Conservation (phyloP, 1,139 yeast species). For the Arxiozyma heterogenica region DNA sequence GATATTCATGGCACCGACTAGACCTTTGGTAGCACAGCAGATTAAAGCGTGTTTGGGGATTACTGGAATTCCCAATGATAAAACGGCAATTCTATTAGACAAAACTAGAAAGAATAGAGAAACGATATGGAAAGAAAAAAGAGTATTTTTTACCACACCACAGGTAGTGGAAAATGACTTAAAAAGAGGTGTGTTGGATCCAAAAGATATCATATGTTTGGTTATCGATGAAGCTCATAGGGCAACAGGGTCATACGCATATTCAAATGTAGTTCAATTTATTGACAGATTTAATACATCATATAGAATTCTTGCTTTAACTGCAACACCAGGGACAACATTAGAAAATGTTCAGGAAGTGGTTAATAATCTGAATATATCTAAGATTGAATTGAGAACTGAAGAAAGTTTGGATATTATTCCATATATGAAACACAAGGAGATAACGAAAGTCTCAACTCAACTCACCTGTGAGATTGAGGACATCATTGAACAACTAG, state of each 20-base stretch:
- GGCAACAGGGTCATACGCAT: conserved; percentile 83
- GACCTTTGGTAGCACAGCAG: conserved; percentile 96
- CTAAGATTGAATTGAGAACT: conserved; percentile 76
- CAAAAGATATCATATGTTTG: conserved; percentile 61
- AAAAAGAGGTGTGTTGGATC: conserved; percentile 62
- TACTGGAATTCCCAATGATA: conserved; percentile 69
- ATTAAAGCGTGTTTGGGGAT: conserved; percentile 85
- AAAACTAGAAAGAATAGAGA: conserved; percentile 55
- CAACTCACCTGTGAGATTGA: conserved; percentile 45
- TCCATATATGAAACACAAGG: conserved; percentile 66
- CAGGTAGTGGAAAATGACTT: conserved; percentile 93
- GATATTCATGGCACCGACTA: conserved; percentile 92
- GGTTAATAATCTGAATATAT: conserved; percentile 60
- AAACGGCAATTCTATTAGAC: conserved; percentile 77
- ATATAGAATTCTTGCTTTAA: conserved; percentile 70
- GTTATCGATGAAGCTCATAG: conserved; percentile 96
- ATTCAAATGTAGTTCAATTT: conserved; percentile 68
- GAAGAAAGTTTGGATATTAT: conserved; percentile 77
- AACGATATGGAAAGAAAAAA: conserved; percentile 63
- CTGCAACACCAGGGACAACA: conserved; percentile 92
- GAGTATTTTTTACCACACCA: conserved; percentile 91
- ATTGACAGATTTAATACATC: conserved; percentile 55
- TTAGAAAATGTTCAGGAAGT: conserved; percentile 84
- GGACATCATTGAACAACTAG: conserved; percentile 43
- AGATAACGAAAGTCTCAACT: conserved; percentile 50